These are phyloP conservation scores for Tolypocladium cylindrosporum DNA, from an alignment of 2,329 filamentous ascomycete genomes.

Conservation along the genomic window DNA sequence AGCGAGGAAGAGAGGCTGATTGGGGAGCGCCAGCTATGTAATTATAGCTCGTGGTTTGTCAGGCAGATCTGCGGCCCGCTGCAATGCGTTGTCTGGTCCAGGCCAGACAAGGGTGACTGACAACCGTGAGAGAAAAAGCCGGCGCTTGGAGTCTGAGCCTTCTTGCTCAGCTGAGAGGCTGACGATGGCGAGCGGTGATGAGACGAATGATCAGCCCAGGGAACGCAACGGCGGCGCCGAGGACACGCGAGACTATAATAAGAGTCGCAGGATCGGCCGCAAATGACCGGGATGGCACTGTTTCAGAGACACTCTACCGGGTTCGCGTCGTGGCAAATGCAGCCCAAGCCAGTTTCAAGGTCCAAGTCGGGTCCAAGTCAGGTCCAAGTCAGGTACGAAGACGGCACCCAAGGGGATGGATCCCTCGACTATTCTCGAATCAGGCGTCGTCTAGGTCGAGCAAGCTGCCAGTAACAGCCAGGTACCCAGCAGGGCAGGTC, in stretches of 20 bases:
- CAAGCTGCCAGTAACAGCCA: neutral
- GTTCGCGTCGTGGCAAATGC: neutral
- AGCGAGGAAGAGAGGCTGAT: neutral
- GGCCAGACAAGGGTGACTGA: neutral
- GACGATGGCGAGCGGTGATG: neutral
- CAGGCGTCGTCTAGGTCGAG: neutral
- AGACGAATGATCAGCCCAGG: neutral
- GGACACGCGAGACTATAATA: neutral
- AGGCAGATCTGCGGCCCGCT: constrained; percentile 1
- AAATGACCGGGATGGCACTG: neutral
- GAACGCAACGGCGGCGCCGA: neutral
- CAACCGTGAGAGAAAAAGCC: neutral
- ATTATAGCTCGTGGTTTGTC: neutral
- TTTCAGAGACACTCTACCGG: neutral
- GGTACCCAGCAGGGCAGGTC: neutral
- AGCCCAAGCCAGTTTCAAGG: neutral
- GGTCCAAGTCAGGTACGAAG: neutral
- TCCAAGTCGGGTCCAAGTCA: neutral
- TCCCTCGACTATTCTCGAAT: neutral
- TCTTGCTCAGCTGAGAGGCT: neutral
- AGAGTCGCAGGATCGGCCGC: neutral
- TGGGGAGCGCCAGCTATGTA: neutral
- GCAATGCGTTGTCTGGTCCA: neutral
- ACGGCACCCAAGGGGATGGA: neutral
- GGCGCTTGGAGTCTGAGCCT: neutral